phyloP scores from a whole-genome alignment of 495 filamentous ascomycete species.

The Penicillium cosmopolitanum region DNA sequence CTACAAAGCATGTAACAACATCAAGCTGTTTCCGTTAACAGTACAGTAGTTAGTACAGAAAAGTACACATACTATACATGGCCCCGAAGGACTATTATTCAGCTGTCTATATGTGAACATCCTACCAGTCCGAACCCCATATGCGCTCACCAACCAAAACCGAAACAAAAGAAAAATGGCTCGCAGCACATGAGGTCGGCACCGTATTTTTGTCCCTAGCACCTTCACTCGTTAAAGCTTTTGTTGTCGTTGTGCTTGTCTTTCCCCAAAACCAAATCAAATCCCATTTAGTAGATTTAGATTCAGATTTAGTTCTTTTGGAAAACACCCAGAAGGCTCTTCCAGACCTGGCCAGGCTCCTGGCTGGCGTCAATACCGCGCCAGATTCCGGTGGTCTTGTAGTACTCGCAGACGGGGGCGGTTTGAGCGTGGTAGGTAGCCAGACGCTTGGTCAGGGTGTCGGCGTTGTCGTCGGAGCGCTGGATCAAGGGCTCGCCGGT shows the following conservation, averaged over 20 bases:
- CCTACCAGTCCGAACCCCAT: conserved; percentile 19
- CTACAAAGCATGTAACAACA: too few species aligned
- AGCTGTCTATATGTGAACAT: conserved; percentile 31
- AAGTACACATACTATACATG: conserved; percentile 38
- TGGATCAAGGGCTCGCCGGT: conserved; percentile 97
- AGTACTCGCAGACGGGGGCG: conserved; percentile 87
- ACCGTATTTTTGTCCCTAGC: conserved; percentile 3
- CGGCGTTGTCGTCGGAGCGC: conserved; percentile 95
- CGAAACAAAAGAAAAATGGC: conserved; percentile 23
- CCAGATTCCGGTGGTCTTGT: conserved; percentile 97
- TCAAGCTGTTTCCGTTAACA: too few species aligned
- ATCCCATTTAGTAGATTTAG: not conserved
- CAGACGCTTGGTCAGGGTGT: conserved; percentile 94
- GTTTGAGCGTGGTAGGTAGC: conserved; percentile 95
- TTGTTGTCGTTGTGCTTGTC: too few species aligned
- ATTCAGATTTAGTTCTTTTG: conserved; percentile 49
- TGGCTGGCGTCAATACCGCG: conserved; percentile 94
- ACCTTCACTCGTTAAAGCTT: too few species aligned
- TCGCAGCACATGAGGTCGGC: conserved; percentile 16
- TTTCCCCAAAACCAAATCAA: not conserved
- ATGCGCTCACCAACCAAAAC: conserved; percentile 17
- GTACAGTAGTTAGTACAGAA: conserved; percentile 22
- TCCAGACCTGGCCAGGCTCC: conserved; percentile 95
- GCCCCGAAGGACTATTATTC: conserved; percentile 25
- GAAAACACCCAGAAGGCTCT: conserved; percentile 85